Conservation (phyloP, 169 alveolate species). For the Plasmodium knowlesi region DNA sequence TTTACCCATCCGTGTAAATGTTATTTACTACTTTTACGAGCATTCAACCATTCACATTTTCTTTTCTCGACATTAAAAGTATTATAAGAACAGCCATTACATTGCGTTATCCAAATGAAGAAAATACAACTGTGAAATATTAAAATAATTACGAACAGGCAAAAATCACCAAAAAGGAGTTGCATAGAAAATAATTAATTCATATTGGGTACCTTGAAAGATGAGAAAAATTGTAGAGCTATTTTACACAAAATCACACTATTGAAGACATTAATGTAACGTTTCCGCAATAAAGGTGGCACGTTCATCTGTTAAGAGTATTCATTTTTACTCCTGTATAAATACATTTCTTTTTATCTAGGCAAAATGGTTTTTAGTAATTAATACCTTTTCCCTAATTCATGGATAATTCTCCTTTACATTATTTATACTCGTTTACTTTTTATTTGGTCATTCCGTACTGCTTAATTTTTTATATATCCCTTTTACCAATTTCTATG, state of each 20-base stretch:
- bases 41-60: neutral
- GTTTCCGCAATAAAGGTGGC: neutral
- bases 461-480: neutral
- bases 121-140: no score
- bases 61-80: neutral
- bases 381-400: neutral
- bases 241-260: neutral
- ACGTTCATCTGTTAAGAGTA: neutral
- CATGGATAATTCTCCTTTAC: neutral
- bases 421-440: no score
- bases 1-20: neutral
- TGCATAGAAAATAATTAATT: neutral
- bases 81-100: neutral
- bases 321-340: neutral
- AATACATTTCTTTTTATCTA: no score
- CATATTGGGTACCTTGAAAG: neutral
- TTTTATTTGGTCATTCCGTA: no score
- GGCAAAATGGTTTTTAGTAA: neutral
- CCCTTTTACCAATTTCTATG: neutral
- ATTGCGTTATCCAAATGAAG: neutral
- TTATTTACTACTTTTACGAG: neutral
- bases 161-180: neutral
- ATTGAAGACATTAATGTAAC: neutral
- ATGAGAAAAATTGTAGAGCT: neutral
- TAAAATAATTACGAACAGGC: neutral